Base-by-base conservation (phyloP, 345 rosid species). In the Boechera divaricarpa region DNA sequence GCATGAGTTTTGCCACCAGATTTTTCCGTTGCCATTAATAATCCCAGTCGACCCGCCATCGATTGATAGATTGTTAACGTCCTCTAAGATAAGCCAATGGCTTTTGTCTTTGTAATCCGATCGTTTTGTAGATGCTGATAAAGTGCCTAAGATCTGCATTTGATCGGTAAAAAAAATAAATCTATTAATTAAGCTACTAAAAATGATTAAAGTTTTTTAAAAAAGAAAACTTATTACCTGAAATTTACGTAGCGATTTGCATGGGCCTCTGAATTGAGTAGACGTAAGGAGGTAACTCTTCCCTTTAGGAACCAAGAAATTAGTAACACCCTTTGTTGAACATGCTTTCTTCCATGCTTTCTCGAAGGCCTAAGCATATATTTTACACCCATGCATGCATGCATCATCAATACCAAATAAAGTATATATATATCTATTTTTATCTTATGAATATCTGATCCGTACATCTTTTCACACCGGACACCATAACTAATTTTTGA, bases 1-100 rank as follows among this genome's bases (percentile, higher is more conserved):
- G 86, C 98, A 91, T 11, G 98, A 94, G 47, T 89, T 87, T 75
- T 90, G 68, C 97, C 98, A 94, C 97, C 98, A 94, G 24, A 86
- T 85, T 28, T 86, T 80, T 16, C 98, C 98, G 18, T 90, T 89
- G 8, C 98, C 98, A 70, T 92, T 78, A 2, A 94, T 79, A 33
- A 72, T 85, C 36, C 98, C 97, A 10, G 74, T 83, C 38, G 94
- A 93, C 28, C 92, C 97, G 5, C 98, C 98, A 56, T 84, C 79
- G 12, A 94, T 69, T 15, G 54, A 21, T 45, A 94, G 51, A 76
- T 88, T 84, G 6, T 86, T 15, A 52, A 94, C 85, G 10, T 44
- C 62, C 3, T 87, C 89, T 48, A 94, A 75, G 6, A 82, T 0
- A 69, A 94, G 79, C 98, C 98, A 94, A 57, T 86, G 91, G 41